Evolutionary conservation across 169 alveolate genomes (phyloP).

Genomic region (Cryptosporidium xiaoi): DNA sequence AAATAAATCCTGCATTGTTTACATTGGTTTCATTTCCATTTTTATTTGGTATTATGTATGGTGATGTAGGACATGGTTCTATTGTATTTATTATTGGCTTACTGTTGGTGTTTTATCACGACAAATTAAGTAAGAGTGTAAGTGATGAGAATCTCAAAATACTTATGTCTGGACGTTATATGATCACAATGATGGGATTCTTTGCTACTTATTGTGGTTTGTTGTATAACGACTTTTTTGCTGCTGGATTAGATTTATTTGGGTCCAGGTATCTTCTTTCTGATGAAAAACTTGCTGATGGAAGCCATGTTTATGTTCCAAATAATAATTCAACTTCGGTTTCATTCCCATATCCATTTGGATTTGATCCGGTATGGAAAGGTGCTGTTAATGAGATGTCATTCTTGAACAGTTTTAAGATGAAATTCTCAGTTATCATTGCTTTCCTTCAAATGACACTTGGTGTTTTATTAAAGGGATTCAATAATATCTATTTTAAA

Average conservation of each 20-base stretch:
- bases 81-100: slow-evolving; percentile 87
- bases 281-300: slow-evolving; percentile 41
- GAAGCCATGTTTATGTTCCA: slow-evolving; percentile 58
- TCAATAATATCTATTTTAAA: slow-evolving; percentile 91
- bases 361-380: slow-evolving; percentile 98
- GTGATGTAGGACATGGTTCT: slow-evolving; percentile 99
- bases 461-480: slow-evolving; percentile 94
- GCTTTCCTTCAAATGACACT: slow-evolving; percentile 94
- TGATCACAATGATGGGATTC: slow-evolving; percentile 94
- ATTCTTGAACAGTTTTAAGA: slow-evolving; percentile 96
- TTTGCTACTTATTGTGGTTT: slow-evolving; percentile 95
- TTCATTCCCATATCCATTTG: slow-evolving; percentile 93
- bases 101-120: slow-evolving; percentile 80
- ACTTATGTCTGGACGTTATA: slow-evolving; percentile 89
- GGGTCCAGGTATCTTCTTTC: slow-evolving; percentile 89
- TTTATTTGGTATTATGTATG: slow-evolving; percentile 99
- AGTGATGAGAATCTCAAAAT: slow-evolving; percentile 80
- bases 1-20: slow-evolving; percentile 97
- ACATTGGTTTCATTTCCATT: slow-evolving; percentile 99
- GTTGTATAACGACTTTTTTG: slow-evolving; percentile 97
- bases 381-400: slow-evolving; percentile 95
- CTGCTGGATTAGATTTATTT: slow-evolving; percentile 93
- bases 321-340: slow-evolving; percentile 29
- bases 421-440: slow-evolving; percentile 97
- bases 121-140: slow-evolving; percentile 78